Evolutionary conservation across 208 protist species (phyloP).

Genomic region (Trypanosoma avium): DNA sequence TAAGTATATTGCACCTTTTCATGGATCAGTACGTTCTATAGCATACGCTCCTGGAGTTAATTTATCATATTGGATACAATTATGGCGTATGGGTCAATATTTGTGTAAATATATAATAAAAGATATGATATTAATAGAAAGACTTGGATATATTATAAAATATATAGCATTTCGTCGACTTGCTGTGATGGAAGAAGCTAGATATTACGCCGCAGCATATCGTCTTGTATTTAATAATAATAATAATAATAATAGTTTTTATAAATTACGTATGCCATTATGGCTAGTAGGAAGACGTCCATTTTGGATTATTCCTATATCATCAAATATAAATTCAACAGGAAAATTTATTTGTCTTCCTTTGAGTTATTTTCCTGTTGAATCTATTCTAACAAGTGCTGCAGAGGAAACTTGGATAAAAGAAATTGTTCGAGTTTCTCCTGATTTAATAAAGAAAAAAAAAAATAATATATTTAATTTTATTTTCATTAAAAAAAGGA

Average conservation of each 20-base stretch:
- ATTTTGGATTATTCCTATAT: slow-evolving; percentile 27
- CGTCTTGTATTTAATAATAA: not conserved
- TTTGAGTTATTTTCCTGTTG: slow-evolving; percentile 68
- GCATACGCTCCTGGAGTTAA: slow-evolving; percentile 25
- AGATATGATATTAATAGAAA: slow-evolving; percentile 17
- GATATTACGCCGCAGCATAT: slow-evolving; percentile 26
- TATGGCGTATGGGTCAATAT: slow-evolving; percentile 20
- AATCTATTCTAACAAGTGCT: slow-evolving; percentile 46
- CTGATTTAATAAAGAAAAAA: slow-evolving; percentile 7
- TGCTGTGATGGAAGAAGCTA: slow-evolving; percentile 20
- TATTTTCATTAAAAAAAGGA: slow-evolving; percentile 4
- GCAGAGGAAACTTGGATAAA: slow-evolving; percentile 51
- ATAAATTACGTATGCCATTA: slow-evolving; percentile 5
- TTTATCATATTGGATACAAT: slow-evolving; percentile 11
- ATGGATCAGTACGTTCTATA: slow-evolving; percentile 24
- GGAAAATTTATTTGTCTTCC: slow-evolving; percentile 42
- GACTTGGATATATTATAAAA: slow-evolving; percentile 30
- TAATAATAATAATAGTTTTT: too few relatives aligned
- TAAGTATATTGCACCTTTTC: slow-evolving; percentile 8
- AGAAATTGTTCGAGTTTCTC: slow-evolving; percentile 22
- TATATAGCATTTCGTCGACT: slow-evolving; percentile 28
- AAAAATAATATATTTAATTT: not conserved
- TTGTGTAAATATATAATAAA: slow-evolving; percentile 14
- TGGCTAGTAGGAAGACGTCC: slow-evolving; percentile 27
- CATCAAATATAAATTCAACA: not conserved